These are phyloP conservation scores for Zalaria obscura DNA, from an alignment of 2,329 filamentous ascomycete species.

Conservation along the genomic window DNA sequence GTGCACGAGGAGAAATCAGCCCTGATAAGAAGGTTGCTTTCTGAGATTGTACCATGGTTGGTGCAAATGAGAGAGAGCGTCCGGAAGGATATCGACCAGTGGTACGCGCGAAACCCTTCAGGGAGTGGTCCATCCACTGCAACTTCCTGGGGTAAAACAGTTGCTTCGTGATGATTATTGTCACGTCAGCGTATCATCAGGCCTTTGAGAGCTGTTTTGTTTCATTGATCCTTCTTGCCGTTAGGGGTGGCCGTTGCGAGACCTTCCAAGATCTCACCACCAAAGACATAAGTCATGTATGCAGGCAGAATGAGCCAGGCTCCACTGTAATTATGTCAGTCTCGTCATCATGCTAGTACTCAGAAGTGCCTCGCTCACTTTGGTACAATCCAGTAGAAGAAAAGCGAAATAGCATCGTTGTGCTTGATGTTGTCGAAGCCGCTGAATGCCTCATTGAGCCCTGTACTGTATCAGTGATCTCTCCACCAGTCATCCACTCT, in stretches of 20 bases:
- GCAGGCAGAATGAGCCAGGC: conserved; percentile 49
- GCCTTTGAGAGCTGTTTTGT: conserved; percentile 4
- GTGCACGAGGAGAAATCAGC: no score
- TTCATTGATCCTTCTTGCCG: conserved; percentile 14
- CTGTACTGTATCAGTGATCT: conserved; percentile 18
- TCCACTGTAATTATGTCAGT: conserved; percentile 27
- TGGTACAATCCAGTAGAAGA: conserved; percentile 50
- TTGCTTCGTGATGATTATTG: no score
- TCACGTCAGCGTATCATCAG: no score
- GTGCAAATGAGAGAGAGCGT: no score
- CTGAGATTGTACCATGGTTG: no score
- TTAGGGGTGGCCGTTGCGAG: conserved; percentile 31
- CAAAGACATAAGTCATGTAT: conserved; percentile 48
- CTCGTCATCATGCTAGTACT: conserved; percentile 5
- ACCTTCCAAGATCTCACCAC: conserved; percentile 45
- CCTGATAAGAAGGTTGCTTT: no score
- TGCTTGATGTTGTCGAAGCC: conserved; percentile 49
- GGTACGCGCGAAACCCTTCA: no score
- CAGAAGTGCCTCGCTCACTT: conserved; percentile 37
- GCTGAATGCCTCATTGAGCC: conserved; percentile 46
- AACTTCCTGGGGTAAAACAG: no score
- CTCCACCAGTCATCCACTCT: not conserved
- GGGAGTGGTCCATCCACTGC: no score
- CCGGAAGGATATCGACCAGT: no score
- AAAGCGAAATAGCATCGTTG: conserved; percentile 38